phyloP scores from a whole-genome alignment of 208 protist species.

The Leishmania gerbilli region DNA sequence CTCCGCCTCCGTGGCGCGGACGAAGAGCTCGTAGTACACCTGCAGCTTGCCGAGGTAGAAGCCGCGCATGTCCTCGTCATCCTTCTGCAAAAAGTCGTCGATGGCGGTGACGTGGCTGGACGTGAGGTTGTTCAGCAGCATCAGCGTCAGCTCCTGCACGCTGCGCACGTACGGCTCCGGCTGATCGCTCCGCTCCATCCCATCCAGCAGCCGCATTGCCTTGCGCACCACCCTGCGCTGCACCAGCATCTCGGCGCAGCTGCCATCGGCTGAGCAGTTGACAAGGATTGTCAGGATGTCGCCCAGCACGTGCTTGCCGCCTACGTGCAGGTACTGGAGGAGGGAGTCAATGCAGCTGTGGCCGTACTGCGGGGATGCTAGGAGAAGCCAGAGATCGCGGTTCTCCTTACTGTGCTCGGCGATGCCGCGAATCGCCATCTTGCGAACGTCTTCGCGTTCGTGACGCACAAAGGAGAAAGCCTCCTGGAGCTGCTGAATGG shows the following conservation, averaged over 20 bases:
- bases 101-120: slow-evolving; percentile 72
- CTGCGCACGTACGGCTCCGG: slow-evolving; percentile 37
- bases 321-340: slow-evolving; percentile 63
- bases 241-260: slow-evolving; percentile 75
- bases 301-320: slow-evolving; percentile 49
- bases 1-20: slow-evolving; percentile 14
- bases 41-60: slow-evolving; percentile 83
- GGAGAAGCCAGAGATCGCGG: slow-evolving; percentile 45
- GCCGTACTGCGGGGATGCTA: slow-evolving; percentile 48
- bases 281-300: slow-evolving; percentile 82
- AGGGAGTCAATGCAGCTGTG: slow-evolving; percentile 50
- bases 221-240: slow-evolving; percentile 61
- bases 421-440: slow-evolving; percentile 79
- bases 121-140: slow-evolving; percentile 87
- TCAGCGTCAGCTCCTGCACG: slow-evolving; percentile 80
- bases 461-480: slow-evolving; percentile 67
- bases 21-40: slow-evolving; percentile 52
- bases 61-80: slow-evolving; percentile 81
- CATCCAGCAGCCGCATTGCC: slow-evolving; percentile 81
- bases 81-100: slow-evolving; percentile 74
- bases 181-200: slow-evolving; percentile 47
- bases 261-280: slow-evolving; percentile 77
- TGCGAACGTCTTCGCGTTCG: slow-evolving; percentile 82
- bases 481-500: slow-evolving; percentile 48
- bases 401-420: slow-evolving; percentile 84